A percentile compares a stretch with the other conserved stretches of the same genome.
Evolutionary conservation across 352 stramenopile species (phyloP).

Genomic region (Phytophthora citricola): DNA sequence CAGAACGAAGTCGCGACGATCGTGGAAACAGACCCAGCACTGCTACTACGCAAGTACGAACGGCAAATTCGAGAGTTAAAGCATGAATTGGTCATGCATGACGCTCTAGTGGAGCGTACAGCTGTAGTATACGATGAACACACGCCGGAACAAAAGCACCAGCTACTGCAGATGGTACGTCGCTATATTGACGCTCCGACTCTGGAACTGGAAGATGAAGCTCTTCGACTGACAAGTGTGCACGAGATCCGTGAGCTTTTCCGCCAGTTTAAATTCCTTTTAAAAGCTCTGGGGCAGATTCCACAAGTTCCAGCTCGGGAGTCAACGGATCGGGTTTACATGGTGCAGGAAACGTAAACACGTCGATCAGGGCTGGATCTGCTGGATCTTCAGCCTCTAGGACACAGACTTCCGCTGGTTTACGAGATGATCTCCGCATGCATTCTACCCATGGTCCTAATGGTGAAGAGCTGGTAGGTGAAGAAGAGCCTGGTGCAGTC

Average conservation of each 20-base stretch:
- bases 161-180: conserved; percentile 72
- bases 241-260: conserved; percentile 94
- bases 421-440: conserved; percentile 47
- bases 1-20: conserved; percentile 90
- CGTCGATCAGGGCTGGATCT: conserved; percentile 47
- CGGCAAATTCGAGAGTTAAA: conserved; percentile 93
- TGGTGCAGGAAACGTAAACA: conserved; percentile 19
- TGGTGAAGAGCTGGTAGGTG: conserved; percentile 55
- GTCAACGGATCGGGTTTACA: conserved; percentile 9
- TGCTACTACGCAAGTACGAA: conserved; percentile 91
- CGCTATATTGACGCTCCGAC: conserved; percentile 79
- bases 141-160: conserved; percentile 91
- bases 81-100: conserved; percentile 94
- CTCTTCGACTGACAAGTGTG: conserved; percentile 82
- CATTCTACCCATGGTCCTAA: conserved; percentile 22
- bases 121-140: conserved; percentile 90
- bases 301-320: background rate
- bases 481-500: conserved; percentile 58
- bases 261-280: conserved; percentile 91
- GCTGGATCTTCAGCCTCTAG: conserved; percentile 61
- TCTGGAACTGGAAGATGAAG: conserved; percentile 75
- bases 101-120: conserved; percentile 90
- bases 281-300: conserved; percentile 53
- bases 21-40: conserved; percentile 86
- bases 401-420: conserved; percentile 58